phyloP scores from a whole-genome alignment of 345 rosid species.

The Draba incana region DNA sequence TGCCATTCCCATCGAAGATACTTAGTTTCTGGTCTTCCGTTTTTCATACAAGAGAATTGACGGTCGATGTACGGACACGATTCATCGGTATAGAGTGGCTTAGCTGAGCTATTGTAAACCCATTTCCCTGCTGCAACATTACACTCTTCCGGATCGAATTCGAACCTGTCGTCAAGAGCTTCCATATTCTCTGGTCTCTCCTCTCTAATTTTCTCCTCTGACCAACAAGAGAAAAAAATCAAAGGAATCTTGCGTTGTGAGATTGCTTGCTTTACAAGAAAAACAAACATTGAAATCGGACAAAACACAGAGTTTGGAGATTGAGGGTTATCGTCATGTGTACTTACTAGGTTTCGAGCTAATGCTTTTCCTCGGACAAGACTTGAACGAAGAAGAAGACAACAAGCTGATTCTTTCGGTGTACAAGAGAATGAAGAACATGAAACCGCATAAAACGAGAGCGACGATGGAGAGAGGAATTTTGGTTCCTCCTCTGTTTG shows the following conservation, averaged over 20 bases:
- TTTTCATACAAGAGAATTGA: constrained; percentile 75
- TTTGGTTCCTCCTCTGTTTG: constrained; percentile 50
- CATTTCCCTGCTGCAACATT: constrained; percentile 73
- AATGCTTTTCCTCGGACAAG: constrained; percentile 53
- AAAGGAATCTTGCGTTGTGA: not conserved
- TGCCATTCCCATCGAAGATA: constrained; percentile 94
- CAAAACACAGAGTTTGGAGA: constrained; percentile 2
- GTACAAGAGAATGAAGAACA: constrained; percentile 65
- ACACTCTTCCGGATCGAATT: constrained; percentile 89
- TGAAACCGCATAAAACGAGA: constrained; percentile 52
- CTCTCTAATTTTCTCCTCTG: constrained; percentile 30
- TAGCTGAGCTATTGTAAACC: constrained; percentile 64
- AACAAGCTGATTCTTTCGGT: constrained; percentile 54
- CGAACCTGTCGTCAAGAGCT: constrained; percentile 70
- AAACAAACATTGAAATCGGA: not conserved
- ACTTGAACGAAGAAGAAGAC: constrained; percentile 47
- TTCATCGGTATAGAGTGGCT: constrained; percentile 75
- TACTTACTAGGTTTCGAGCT: constrained; percentile 61
- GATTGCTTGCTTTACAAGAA: constrained; percentile 10
- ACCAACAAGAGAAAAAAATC: not conserved
- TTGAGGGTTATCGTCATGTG: not conserved
- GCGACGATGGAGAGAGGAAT: constrained; percentile 59
- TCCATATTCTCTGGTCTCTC: constrained; percentile 47
- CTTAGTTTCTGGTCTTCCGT: constrained; percentile 66
- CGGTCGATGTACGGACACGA: constrained; percentile 82